phyloP scores from a whole-genome alignment of 306 rosid species.

The Glycine latifolia region DNA sequence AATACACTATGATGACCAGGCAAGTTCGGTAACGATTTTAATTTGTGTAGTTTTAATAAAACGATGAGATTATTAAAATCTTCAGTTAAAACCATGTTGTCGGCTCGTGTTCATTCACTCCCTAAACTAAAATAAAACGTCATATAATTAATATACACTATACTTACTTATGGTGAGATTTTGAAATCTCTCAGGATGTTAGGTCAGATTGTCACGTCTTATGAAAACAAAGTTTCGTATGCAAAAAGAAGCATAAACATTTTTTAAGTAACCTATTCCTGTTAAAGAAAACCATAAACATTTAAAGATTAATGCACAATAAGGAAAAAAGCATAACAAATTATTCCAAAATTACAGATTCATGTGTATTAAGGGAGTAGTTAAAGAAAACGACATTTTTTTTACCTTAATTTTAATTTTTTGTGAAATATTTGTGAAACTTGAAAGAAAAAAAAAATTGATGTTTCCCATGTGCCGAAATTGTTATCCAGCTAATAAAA shows the following conservation, averaged over 20 bases:
- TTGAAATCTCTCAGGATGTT: background rate
- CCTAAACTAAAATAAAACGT: background rate
- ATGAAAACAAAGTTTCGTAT: slow-evolving; percentile 30
- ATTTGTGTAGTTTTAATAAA: background rate
- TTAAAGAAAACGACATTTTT: background rate
- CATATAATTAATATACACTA: background rate
- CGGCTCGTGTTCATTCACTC: background rate
- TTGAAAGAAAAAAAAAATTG: background rate
- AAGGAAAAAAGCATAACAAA: background rate
- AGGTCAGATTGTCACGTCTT: slow-evolving; percentile 26
- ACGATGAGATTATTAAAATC: slow-evolving; percentile 3
- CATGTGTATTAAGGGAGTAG: background rate
- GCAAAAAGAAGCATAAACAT: background rate
- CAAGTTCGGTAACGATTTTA: background rate
- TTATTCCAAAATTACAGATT: background rate
- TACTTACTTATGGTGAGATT: background rate
- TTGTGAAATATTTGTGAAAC: background rate
- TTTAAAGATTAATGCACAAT: background rate
- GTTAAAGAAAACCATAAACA: background rate
- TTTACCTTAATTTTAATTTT: background rate
- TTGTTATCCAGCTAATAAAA: background rate
- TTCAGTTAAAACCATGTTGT: background rate
- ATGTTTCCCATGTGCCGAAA: background rate
- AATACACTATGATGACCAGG: background rate
- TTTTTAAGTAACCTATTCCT: background rate